phyloP scores from a whole-genome alignment of 768 basidiomycete genomes.

The Suillus placidus region DNA sequence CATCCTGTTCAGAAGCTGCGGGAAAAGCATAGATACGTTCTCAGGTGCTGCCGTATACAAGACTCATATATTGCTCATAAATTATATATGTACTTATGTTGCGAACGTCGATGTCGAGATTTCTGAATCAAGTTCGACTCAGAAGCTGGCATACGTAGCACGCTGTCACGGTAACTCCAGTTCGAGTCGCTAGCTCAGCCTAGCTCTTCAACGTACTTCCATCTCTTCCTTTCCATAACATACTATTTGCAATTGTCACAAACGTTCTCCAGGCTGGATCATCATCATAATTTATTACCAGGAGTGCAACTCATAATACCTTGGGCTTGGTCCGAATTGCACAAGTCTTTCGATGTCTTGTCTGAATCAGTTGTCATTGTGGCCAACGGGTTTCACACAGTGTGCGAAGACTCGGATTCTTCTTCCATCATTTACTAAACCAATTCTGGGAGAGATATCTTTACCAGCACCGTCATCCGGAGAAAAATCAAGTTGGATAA shows the following conservation, averaged over 20 bases:
- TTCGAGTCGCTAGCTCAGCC: no score
- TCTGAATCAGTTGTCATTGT: no score
- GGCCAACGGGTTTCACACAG: not conserved
- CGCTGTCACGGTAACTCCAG: not conserved
- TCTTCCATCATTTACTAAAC: not conserved
- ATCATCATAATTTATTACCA: no score
- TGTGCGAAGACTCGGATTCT: not conserved
- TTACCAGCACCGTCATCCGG: not conserved
- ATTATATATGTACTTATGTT: not conserved
- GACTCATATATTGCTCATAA: not conserved
- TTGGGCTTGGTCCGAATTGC: not conserved
- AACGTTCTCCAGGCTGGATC: no score
- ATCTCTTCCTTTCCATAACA: no score
- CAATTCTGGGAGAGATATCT: not conserved
- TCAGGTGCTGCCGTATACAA: slow-evolving; percentile 4
- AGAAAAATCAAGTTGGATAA: not conserved
- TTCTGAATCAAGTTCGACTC: not conserved
- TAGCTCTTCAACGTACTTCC: not conserved
- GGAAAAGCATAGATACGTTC: not conserved
- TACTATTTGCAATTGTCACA: no score
- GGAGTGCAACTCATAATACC: no score
- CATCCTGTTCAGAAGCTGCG: not conserved
- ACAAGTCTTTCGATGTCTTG: no score
- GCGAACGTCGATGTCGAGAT: not conserved
- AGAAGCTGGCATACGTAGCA: not conserved